Percentiles rank a stretch among this genome's conserved stretches.
Conservation (phyloP, 2,329 filamentous ascomycete genomes). For the Sarocladium brachiariae region DNA sequence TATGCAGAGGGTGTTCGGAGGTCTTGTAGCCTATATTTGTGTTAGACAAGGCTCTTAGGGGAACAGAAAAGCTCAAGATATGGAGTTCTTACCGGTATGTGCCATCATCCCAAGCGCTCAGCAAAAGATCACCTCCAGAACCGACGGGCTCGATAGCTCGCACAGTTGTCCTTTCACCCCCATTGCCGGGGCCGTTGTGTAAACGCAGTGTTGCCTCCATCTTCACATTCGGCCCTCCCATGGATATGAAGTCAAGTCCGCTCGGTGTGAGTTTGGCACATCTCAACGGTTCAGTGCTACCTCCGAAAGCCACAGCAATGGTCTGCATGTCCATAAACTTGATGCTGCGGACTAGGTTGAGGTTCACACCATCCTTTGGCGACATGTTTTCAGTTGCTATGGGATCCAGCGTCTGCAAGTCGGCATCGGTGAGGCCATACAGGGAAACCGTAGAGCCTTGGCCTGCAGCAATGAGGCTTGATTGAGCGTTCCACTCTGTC, state of each 20-base stretch:
- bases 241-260: conserved; percentile 31
- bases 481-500: conserved; percentile 25
- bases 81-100: conserved; percentile 36
- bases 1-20: conserved; percentile 39
- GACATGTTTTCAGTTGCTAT: conserved; percentile 22
- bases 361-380: conserved; percentile 14
- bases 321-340: conserved; percentile 40
- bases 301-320: conserved; percentile 39
- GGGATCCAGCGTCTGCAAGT: conserved; percentile 14
- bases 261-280: conserved; percentile 39
- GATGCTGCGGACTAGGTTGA: conserved; percentile 23
- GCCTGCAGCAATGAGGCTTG: conserved; percentile 24
- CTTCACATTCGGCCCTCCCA: conserved; percentile 23
- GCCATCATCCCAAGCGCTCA: conserved; percentile 49
- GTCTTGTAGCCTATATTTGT: conserved; percentile 40
- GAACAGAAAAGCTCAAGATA: too few relatives aligned
- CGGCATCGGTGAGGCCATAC: conserved; percentile 18
- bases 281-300: conserved; percentile 34
- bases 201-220: not conserved
- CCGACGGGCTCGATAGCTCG: conserved; percentile 40
- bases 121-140: conserved; percentile 32
- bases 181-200: conserved; percentile 15
- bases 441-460: conserved; percentile 24
- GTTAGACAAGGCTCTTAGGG: too few relatives aligned
- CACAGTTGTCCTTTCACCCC: conserved; percentile 30